Percentiles rank a stretch among this genome's conserved stretches.
Evolutionary conservation across 2,329 filamentous ascomycete species (phyloP).

Genomic region (Macrophomina phaseolina): DNA sequence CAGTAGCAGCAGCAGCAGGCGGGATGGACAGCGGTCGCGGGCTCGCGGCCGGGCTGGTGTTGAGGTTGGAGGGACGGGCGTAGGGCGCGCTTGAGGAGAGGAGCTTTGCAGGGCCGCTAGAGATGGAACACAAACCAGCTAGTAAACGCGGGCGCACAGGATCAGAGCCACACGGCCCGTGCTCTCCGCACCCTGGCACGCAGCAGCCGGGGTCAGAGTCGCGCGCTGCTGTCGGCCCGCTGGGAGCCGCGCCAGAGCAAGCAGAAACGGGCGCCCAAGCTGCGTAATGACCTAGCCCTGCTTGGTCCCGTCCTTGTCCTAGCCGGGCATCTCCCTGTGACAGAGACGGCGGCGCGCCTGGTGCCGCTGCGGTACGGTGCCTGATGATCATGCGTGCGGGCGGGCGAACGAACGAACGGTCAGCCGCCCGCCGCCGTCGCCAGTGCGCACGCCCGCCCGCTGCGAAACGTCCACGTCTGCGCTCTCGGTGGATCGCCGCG

Average conservation of each 20-base stretch:
- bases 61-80: background rate
- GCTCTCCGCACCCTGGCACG: constrained; percentile 2
- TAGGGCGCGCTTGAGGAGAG: constrained; percentile 13
- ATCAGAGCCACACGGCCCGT: background rate
- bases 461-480: constrained; percentile 6
- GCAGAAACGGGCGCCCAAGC: background rate
- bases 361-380: background rate
- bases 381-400: constrained; percentile 8
- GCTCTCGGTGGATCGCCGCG: background rate
- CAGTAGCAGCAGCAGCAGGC: constrained; percentile 15
- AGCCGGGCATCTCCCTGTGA: background rate
- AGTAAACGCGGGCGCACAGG: constrained; percentile 10
- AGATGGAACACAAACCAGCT: constrained; percentile 1
- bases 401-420: background rate
- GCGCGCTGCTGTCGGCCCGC: background rate
- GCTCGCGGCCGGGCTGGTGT: constrained; percentile 7
- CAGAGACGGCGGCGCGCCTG: constrained; percentile 2
- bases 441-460: background rate
- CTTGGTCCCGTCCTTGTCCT: background rate
- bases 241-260: constrained; percentile 9
- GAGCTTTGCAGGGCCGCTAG: constrained; percentile 24
- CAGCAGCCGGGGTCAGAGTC: constrained; percentile 6
- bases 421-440: background rate
- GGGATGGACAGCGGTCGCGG: constrained; percentile 4
- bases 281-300: background rate